Evolutionary conservation across 768 basidiomycete genomes (phyloP).

Genomic region (Podaxis carcinomalis): DNA sequence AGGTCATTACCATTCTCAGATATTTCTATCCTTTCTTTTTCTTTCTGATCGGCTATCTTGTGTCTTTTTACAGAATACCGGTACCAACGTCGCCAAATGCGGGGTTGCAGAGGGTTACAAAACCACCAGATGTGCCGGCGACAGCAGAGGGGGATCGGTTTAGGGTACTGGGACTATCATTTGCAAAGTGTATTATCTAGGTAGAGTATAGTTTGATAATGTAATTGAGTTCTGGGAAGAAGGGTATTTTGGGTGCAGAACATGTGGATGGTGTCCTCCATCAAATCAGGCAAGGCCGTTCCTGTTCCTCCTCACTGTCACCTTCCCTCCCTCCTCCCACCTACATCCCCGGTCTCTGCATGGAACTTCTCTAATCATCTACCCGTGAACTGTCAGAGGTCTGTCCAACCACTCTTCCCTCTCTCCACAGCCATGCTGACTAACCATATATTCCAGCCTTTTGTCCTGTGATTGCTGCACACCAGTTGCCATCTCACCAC

Average conservation of each 20-base stretch:
- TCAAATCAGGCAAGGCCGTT: conserved; percentile 8
- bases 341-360: conserved; percentile 25
- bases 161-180: conserved; percentile 26
- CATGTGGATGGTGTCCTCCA: conserved; percentile 6
- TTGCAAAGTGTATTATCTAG: conserved; percentile 22
- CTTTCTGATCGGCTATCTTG: background rate
- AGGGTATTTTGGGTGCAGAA: conserved; percentile 10
- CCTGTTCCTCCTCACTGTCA: background rate
- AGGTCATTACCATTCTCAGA: conserved; percentile 6
- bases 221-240: conserved; percentile 11
- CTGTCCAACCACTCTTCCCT: background rate
- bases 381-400: conserved; percentile 3
- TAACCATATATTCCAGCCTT: conserved; percentile 18
- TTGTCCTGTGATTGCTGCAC: conserved; percentile 34
- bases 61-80: background rate
- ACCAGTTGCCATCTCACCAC: conserved; percentile 29
- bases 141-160: conserved; percentile 20
- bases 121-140: conserved; percentile 3
- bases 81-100: background rate
- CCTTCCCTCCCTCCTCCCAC: conserved; percentile 4
- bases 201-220: conserved; percentile 7
- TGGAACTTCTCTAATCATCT: conserved; percentile 37
- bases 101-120: background rate
- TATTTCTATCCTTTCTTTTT: background rate
- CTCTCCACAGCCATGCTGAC: conserved; percentile 2